phyloP scores from a whole-genome alignment of 1,284 basidiomycete species.

The Polyporus tsugae region DNA sequence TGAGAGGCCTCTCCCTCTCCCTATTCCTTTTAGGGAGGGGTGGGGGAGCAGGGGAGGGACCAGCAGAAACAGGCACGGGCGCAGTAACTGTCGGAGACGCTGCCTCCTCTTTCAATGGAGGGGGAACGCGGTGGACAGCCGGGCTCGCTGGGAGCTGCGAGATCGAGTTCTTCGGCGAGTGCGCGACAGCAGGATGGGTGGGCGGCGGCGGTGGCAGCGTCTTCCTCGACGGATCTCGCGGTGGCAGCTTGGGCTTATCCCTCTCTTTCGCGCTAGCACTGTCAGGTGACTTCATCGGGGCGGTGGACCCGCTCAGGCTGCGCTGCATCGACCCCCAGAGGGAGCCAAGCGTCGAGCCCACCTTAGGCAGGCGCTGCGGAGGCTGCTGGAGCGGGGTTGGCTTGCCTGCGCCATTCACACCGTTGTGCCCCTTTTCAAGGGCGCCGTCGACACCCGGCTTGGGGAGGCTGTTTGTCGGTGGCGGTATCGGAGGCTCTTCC shows the following conservation, averaged over 20 bases:
- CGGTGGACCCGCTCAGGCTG: slow-evolving; percentile 38
- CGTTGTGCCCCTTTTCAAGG: slow-evolving; percentile 28
- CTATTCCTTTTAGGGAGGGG: slow-evolving; percentile 37
- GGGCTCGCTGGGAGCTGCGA: not conserved
- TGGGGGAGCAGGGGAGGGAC: slow-evolving; percentile 28
- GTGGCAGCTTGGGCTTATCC: slow-evolving; percentile 34
- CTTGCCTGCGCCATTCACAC: slow-evolving; percentile 15
- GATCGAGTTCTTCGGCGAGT: slow-evolving; percentile 22
- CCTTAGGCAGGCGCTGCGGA: slow-evolving; percentile 43
- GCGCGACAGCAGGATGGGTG: slow-evolving; percentile 44
- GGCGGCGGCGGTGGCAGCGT: slow-evolving; percentile 49
- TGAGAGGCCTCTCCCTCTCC: slow-evolving; percentile 21
- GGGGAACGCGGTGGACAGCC: slow-evolving; percentile 27
- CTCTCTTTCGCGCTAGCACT: slow-evolving; percentile 13
- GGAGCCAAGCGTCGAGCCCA: slow-evolving; percentile 38
- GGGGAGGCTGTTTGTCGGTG: slow-evolving; percentile 40
- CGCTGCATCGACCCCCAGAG: slow-evolving; percentile 46
- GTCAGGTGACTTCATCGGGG: slow-evolving; percentile 22
- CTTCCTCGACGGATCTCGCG: slow-evolving; percentile 34
- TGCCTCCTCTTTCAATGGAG: slow-evolving; percentile 30
- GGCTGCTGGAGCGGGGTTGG: slow-evolving; percentile 32
- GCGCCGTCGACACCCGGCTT: slow-evolving; percentile 27
- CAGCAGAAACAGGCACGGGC: slow-evolving; percentile 27
- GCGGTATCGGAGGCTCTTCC: slow-evolving; percentile 67
- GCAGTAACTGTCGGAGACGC: slow-evolving; percentile 14